Percentiles rank a stretch among this genome's conserved stretches.
These are phyloP conservation scores for Sequoiadendron giganteum DNA, from an alignment of 75 land plant genomes.

Conservation along the genomic window DNA sequence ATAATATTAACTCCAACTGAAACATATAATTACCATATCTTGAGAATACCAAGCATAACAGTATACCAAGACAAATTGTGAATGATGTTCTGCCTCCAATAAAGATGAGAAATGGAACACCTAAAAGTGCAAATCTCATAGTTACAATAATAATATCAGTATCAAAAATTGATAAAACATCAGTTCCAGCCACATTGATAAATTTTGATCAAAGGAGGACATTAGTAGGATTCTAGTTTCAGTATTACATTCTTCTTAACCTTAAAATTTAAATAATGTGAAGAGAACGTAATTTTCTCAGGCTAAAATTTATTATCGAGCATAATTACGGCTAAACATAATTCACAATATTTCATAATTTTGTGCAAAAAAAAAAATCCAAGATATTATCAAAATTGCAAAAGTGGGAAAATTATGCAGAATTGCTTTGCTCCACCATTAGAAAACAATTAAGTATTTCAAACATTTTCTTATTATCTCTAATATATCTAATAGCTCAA, in stretches of 20 bases:
- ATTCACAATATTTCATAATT: background rate
- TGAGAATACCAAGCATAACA: background rate
- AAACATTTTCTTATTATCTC: background rate
- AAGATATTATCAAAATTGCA: background rate
- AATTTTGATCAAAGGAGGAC: too few relatives aligned
- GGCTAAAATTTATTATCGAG: background rate
- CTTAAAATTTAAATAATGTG: background rate
- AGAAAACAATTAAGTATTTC: background rate
- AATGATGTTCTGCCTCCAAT: background rate
- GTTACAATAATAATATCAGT: background rate
- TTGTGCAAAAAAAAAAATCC: background rate
- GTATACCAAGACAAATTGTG: background rate
- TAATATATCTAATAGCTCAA: background rate
- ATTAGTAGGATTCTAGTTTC: too few relatives aligned
- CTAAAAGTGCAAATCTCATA: background rate
- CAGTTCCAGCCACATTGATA: too few relatives aligned
- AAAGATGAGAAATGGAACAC: background rate
- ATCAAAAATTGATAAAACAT: background rate
- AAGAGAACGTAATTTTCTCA: background rate
- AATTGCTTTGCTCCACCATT: background rate
- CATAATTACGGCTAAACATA: background rate
- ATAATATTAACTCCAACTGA: background rate
- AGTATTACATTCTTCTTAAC: too few relatives aligned
- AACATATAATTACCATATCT: background rate
- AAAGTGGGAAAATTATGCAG: background rate